Conservation (phyloP, 306 rosid species). For the Dicorynia guianensis region DNA sequence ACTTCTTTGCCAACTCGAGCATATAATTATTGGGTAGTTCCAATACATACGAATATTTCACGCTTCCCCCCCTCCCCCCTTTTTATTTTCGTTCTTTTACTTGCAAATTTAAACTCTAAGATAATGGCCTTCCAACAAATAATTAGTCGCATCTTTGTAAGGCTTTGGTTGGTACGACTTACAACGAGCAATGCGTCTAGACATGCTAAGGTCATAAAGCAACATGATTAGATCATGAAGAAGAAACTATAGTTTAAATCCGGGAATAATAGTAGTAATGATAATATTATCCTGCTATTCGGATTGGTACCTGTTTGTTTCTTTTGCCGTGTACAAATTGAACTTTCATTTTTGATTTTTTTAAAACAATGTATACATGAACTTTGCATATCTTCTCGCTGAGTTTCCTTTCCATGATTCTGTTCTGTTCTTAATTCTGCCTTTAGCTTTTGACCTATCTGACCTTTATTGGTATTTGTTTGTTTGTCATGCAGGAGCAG, state of each 20-base stretch:
- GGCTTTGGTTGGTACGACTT: neutral
- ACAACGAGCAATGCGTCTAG: neutral
- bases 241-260: neutral
- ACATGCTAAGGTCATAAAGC: neutral
- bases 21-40: neutral
- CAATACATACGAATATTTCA: neutral
- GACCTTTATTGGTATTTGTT: neutral
- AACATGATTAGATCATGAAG: neutral
- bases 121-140: neutral
- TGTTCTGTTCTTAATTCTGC: neutral
- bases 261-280: too few species aligned
- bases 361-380: neutral
- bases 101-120: neutral
- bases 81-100: neutral
- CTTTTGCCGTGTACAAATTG: neutral
- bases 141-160: neutral
- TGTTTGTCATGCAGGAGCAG: conserved; percentile 28
- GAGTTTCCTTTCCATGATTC: neutral
- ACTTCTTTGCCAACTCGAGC: neutral
- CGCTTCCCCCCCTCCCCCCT: neutral
- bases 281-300: too few species aligned
- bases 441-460: conserved; percentile 1
- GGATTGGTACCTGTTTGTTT: neutral
- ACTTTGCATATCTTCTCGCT: neutral
- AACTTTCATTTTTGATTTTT: too few species aligned